A percentile compares a stretch with the other conserved stretches of the same genome.
phyloP scores from a whole-genome alignment of 164 flowering plant species.

The Aristolochia contorta region DNA sequence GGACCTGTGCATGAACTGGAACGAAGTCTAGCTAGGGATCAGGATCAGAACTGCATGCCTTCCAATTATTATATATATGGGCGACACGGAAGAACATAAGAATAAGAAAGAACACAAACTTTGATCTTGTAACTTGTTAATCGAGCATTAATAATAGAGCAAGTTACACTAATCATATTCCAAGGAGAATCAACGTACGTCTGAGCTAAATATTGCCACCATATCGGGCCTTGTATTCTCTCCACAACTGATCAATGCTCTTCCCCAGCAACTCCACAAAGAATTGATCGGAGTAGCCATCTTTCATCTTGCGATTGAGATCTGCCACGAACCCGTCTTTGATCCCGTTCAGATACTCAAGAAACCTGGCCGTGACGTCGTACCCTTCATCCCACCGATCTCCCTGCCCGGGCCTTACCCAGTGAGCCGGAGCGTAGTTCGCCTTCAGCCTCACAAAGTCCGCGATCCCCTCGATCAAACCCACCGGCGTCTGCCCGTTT shows the following conservation, averaged over 20 bases:
- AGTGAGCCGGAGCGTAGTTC: slow-evolving; percentile 36
- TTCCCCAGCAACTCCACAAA: slow-evolving; percentile 55
- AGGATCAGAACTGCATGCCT: too few relatives aligned
- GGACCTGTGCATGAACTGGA: too few relatives aligned
- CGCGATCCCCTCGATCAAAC: slow-evolving; percentile 60
- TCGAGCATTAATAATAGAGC: too few relatives aligned
- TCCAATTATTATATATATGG: too few relatives aligned
- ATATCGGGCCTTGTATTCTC: slow-evolving; percentile 35
- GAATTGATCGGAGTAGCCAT: slow-evolving; percentile 30
- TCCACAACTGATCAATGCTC: slow-evolving; percentile 52
- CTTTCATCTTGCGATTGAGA: slow-evolving; percentile 48
- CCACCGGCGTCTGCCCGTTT: slow-evolving; percentile 35
- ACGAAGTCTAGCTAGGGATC: too few relatives aligned
- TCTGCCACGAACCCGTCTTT: slow-evolving; percentile 52
- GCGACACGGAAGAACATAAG: too few relatives aligned
- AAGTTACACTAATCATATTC: too few relatives aligned
- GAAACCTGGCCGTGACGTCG: slow-evolving; percentile 54
- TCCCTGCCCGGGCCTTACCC: slow-evolving; percentile 52
- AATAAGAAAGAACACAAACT: too few relatives aligned
- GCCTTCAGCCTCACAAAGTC: slow-evolving; percentile 64
- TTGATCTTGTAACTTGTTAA: too few relatives aligned
- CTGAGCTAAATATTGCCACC: too few relatives aligned
- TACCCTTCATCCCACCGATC: slow-evolving; percentile 54
- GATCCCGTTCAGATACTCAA: slow-evolving; percentile 49
- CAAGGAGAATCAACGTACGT: too few relatives aligned